Base-by-base conservation (phyloP, 1,139 yeast genomes). In the Suhomyces kunorum region DNA sequence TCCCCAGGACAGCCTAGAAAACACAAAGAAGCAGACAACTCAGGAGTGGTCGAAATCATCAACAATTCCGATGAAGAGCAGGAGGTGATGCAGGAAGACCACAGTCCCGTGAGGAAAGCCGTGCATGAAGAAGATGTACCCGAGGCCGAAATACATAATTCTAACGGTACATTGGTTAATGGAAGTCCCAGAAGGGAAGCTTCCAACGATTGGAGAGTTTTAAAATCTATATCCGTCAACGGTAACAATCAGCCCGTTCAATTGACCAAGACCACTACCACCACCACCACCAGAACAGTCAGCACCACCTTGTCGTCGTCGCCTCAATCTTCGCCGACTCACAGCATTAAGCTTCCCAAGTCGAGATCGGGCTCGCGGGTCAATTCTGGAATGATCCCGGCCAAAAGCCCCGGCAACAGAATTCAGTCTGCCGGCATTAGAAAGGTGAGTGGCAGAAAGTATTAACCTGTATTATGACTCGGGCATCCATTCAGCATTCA, bases 1-100 rank as follows among this genome's bases (percentile, higher is more conserved):
- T 87, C 96, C 2, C 98, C 98, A 0, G 98, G 98, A 2, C 98
- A 92, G 64, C 98, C 98, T 24, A 78, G 98, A 58, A 92, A 92
- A 56, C 75, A 75, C 33, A 55, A 74, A 53, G 61, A 72, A 45
- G 60, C 57, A 11, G 53, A 56, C 31, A 47, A 54, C 39, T 49
- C 65, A 13, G 56, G 63, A 13, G 44, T 57, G 13, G 58, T 56
- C 8, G 70, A 62, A 31, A 53, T 65, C 20, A 51, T 61, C 32
- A 69, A 67, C 48, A 70, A 70, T 42, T 68, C 73, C 0, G 76
- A 71, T 46, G 75, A 66, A 32, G 53, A 48, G 8, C 56, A 47
- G 6, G 54, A 51, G 32, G 41, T 51, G 3, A 60, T 60, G 59
- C 63, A 62, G 50, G 66, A 61, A 23, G 54, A 58, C 24, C 51